Evolutionary conservation across 306 rosid species (phyloP).

Genomic region (Cicer chorassanicum): DNA sequence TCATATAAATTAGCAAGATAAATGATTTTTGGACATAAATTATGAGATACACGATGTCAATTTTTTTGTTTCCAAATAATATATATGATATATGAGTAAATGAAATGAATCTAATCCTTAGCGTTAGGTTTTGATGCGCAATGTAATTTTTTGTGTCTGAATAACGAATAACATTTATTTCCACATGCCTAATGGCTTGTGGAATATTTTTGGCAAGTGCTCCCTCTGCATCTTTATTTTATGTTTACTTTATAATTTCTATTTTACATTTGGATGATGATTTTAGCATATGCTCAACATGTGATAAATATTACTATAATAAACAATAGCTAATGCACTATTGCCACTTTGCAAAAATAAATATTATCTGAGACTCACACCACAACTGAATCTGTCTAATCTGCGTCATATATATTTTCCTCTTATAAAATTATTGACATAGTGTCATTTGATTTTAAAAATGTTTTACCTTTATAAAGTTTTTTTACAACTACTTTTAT

Average conservation of each 20-base stretch:
- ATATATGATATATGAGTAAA: too few relatives aligned
- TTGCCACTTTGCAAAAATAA: slow-evolving; percentile 12
- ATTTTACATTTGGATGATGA: background rate
- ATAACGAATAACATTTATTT: background rate
- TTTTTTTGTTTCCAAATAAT: too few relatives aligned
- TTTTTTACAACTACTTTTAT: too few relatives aligned
- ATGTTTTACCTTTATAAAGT: too few relatives aligned
- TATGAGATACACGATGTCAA: too few relatives aligned
- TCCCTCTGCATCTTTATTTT: background rate
- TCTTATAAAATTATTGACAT: too few relatives aligned
- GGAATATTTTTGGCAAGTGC: background rate
- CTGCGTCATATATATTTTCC: background rate
- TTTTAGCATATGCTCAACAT: slow-evolving; percentile 16
- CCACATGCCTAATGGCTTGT: background rate
- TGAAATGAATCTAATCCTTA: too few relatives aligned
- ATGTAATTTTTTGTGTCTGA: too few relatives aligned
- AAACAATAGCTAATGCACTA: background rate
- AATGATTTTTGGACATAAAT: too few relatives aligned
- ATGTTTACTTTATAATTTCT: background rate
- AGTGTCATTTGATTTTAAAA: too few relatives aligned
- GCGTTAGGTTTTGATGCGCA: too few relatives aligned
- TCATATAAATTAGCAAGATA: too few relatives aligned
- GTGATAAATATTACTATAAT: background rate
- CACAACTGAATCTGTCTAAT: background rate
- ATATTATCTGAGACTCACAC: background rate